phyloP scores from a whole-genome alignment of 163 green algal genomes.

The Scenedesmus sp. region DNA sequence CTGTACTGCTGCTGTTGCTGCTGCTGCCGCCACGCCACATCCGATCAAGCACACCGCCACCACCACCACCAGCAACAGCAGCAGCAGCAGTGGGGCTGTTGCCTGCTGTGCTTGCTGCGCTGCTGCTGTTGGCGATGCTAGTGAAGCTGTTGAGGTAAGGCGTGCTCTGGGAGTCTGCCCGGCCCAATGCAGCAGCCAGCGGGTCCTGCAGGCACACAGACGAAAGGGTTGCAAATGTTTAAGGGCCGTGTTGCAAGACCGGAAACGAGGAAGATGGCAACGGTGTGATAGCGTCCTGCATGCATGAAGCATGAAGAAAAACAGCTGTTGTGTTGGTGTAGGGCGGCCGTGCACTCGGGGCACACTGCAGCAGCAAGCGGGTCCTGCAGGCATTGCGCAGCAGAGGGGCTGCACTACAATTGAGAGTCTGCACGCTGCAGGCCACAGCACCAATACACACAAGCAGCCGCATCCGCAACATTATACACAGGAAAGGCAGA shows the following conservation, averaged over 20 bases:
- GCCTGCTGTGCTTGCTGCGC: neutral
- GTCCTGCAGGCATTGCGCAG: neutral
- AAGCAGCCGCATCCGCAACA: too few relatives aligned
- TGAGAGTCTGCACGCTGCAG: too few relatives aligned
- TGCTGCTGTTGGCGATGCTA: slow-evolving; percentile 32
- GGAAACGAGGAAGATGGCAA: too few relatives aligned
- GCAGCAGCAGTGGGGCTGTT: slow-evolving; percentile 46
- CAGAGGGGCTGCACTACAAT: neutral
- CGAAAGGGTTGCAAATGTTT: neutral
- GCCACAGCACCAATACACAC: too few relatives aligned
- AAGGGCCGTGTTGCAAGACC: neutral
- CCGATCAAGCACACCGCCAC: slow-evolving; percentile 31
- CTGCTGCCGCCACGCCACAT: slow-evolving; percentile 24
- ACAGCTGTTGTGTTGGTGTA: neutral
- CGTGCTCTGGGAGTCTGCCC: slow-evolving; percentile 37
- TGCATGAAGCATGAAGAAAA: neutral
- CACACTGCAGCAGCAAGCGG: neutral
- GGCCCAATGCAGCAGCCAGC: slow-evolving; percentile 28
- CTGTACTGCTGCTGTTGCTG: slow-evolving; percentile 17
- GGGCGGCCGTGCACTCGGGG: neutral
- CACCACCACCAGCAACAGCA: neutral
- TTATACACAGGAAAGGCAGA: too few relatives aligned
- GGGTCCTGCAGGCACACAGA: slow-evolving; percentile 28
- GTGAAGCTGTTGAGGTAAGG: slow-evolving; percentile 12
- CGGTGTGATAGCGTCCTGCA: neutral